Evolutionary conservation across 352 stramenopile genomes (phyloP), one percentile per base, ranked within the genome.

Genomic region (Phytophthora quininea): DNA sequence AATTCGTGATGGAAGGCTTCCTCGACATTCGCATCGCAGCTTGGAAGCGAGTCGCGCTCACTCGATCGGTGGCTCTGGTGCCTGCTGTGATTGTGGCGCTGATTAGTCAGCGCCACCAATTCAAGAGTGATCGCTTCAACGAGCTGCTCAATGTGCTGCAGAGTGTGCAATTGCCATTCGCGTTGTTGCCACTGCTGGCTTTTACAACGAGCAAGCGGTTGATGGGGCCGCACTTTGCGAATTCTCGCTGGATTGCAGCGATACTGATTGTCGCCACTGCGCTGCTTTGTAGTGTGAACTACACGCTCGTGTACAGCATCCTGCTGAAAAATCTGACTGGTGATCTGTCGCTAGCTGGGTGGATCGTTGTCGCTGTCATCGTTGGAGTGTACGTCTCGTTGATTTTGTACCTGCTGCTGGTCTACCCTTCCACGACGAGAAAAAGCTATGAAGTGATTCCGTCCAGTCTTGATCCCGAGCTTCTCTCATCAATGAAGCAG

Each of bases 1-100:
- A 98, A 73, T 97, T 97, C 47, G 88, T 98, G 24, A 98, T 98
- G 88, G 90, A 97, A 55, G 95, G 92, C 11, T 98, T 98, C 68
- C 63, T 98, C 10, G 69, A 97, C 46, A 76, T 98, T 10, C 70
- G 82, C 38, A 83, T 98, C 35, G 68, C 85, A 2, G 76, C 91
- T 2, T 96, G 91, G 82, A 78, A 91, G 53, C 80, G 95, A 35
- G 89, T 96, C 6, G 88, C 89, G 4, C 60, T 98, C 3, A 98
- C 93, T 0, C 82, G 95, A 14, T 65, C 88, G 11, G 78, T 98
- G 8, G 93, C 94, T 0, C 81, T 98, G 10, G 58, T 90, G 10
- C 91, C 90, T 0, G 89, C 87, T 3, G 68, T 96, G 3, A 58
- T 88, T 2, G 86, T 97, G 12, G 90, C 88, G 0, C 67, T 96